Evolutionary conservation across 805 yeast species (phyloP), one percentile per base, ranked within the genome.

Genomic region (Torulaspora quercuum): DNA sequence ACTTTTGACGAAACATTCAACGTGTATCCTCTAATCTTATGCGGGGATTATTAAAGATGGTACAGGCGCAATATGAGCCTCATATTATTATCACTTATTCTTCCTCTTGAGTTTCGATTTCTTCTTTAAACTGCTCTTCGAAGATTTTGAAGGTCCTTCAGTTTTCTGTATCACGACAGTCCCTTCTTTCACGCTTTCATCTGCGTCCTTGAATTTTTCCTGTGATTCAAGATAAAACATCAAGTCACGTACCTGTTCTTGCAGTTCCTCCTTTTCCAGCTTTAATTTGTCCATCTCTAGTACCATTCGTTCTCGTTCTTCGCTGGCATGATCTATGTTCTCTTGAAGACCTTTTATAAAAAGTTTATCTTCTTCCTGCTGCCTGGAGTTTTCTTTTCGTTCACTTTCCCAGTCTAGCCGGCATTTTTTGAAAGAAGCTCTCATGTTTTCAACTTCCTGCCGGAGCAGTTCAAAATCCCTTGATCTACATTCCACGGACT

Each of bases 171-270:
- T 64, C 0, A 81, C 64, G 0, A 83, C 61, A 3, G 77, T 74
- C 0, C 95, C 95, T 44, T 86, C 80, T 47, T 67, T 76, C 10
- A 82, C 80, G 22, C 81, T 90, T 8, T 81, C 82, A 3, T 78
- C 72, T 14, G 85, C 83, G 51, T 77, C 75, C 49, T 78, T 75
- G 50, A 86, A 73, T 60, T 81, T 83, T 38, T 78, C 82, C 53
- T 76, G 83, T 0, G 83, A 71, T 41, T 82, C 90, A 25, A 87
- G 60, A 52, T 68, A 85, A 45, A 85, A 82, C 95, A 88, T 84
- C 35, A 87, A 57, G 56, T 87, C 95, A 18, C 70, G 74, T 3
- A 78, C 78, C 54, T 82, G 85, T 25, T 80, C 86, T 28, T 69
- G 56, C 19, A 81, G 53, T 2, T 76, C 84, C 7, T 53, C 55